These are phyloP conservation scores for Xylaria digitata DNA, from an alignment of 2,329 filamentous ascomycete genomes.

Conservation along the genomic window DNA sequence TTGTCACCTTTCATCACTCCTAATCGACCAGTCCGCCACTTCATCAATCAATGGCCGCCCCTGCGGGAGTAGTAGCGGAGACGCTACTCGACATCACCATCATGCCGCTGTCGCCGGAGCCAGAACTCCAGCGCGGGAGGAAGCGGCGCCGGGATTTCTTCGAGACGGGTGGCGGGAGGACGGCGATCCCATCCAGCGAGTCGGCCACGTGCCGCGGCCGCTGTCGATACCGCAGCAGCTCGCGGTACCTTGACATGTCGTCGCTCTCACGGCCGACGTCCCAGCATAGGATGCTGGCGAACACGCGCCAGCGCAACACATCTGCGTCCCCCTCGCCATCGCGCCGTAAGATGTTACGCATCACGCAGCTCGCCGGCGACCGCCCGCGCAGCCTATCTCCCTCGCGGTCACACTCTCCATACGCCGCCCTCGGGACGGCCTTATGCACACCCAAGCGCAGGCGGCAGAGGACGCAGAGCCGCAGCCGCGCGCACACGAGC, in stretches of 20 bases:
- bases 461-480: constrained; percentile 54
- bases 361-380: constrained; percentile 52
- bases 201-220: constrained; percentile 57
- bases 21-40: not conserved
- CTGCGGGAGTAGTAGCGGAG: constrained; percentile 40
- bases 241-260: constrained; percentile 47
- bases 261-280: constrained; percentile 37
- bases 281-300: constrained; percentile 21
- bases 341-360: constrained; percentile 56
- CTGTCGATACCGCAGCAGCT: constrained; percentile 54
- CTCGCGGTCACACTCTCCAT: constrained; percentile 51
- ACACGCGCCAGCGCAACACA: constrained; percentile 44
- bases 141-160: constrained; percentile 53
- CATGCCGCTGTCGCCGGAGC: constrained; percentile 47
- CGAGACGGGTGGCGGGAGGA: constrained; percentile 41
- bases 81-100: constrained; percentile 44
- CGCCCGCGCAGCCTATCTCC: constrained; percentile 58
- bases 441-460: constrained; percentile 47
- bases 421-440: constrained; percentile 9
- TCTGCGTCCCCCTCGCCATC: constrained; percentile 54
- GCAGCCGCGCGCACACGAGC: constrained; percentile 47
- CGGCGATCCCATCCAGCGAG: constrained; percentile 51
- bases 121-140: constrained; percentile 52
- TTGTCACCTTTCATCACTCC: not conserved
- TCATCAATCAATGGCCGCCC: constrained; percentile 41